Evolutionary conservation across 2,329 filamentous ascomycete genomes (phyloP).

Genomic region (Epichloe amarillans): DNA sequence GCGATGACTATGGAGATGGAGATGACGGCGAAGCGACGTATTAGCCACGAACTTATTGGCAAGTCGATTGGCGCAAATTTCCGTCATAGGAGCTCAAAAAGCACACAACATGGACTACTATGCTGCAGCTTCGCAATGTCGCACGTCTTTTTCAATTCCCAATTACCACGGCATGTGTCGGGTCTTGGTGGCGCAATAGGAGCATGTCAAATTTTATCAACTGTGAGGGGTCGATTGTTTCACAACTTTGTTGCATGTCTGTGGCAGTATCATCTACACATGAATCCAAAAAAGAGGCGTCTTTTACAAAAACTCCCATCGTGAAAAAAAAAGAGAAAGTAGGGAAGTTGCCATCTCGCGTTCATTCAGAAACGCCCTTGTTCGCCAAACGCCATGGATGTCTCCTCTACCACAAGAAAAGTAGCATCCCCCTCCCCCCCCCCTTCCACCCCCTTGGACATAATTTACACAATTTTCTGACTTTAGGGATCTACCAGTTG

Average conservation of each 20-base stretch:
- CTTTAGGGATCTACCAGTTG: neutral
- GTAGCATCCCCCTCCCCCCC: neutral
- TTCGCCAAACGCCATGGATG: neutral
- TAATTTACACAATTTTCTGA: neutral
- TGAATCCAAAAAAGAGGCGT: neutral
- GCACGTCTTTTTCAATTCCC: neutral
- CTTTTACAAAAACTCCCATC: neutral
- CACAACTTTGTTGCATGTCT: neutral
- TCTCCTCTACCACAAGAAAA: neutral
- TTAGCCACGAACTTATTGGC: slow-evolving; percentile 8
- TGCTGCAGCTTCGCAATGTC: neutral
- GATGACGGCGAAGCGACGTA: slow-evolving; percentile 35
- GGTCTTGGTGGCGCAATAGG: neutral
- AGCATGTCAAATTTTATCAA: neutral
- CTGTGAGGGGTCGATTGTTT: neutral
- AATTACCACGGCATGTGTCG: neutral
- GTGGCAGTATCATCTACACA: neutral
- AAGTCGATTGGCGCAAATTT: neutral
- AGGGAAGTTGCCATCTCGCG: neutral
- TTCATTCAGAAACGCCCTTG: neutral
- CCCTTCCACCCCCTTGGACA: neutral
- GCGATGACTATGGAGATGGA: slow-evolving; percentile 36
- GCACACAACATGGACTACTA: too few relatives aligned
- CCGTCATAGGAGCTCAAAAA: neutral
- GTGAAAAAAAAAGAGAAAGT: neutral